phyloP scores from a whole-genome alignment of 2,329 filamentous ascomycete species.

The Ceratocystiopsis sp. region DNA sequence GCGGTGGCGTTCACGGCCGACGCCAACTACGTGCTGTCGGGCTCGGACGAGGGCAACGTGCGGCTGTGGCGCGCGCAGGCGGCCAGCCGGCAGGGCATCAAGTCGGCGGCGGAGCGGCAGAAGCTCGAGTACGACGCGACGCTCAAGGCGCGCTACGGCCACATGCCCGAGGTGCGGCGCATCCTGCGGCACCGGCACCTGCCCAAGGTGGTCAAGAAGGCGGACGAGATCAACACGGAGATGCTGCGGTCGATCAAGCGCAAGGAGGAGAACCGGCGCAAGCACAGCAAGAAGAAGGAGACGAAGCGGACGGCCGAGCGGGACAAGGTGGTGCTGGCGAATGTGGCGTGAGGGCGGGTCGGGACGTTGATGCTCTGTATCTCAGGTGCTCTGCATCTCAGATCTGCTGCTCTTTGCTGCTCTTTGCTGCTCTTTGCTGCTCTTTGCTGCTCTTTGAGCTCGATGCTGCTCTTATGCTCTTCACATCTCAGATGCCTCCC shows the following conservation, averaged over 20 bases:
- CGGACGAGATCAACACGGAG: slow-evolving; percentile 80
- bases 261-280: slow-evolving; percentile 83
- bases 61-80: slow-evolving; percentile 76
- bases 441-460: too few species aligned
- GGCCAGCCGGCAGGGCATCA: slow-evolving; percentile 67
- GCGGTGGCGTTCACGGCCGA: slow-evolving; percentile 46
- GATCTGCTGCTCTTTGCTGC: too few species aligned
- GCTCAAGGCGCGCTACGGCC: slow-evolving; percentile 65
- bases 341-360: slow-evolving; percentile 28
- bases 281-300: slow-evolving; percentile 73
- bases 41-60: slow-evolving; percentile 85
- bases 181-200: slow-evolving; percentile 85
- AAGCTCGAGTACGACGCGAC: slow-evolving; percentile 85
- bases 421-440: too few species aligned
- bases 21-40: slow-evolving; percentile 74
- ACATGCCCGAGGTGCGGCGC: slow-evolving; percentile 90
- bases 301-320: slow-evolving; percentile 39
- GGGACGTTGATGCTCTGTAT: too few species aligned
- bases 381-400: too few species aligned
- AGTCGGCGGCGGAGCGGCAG: slow-evolving; percentile 68
- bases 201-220: slow-evolving; percentile 90
- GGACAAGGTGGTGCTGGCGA: slow-evolving; percentile 78
- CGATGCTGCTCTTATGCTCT: too few species aligned
- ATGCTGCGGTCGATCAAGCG: slow-evolving; percentile 79
- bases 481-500: too few species aligned